These are phyloP conservation scores for Phytopythium boreale DNA, from an alignment of 352 stramenopile species.

Conservation along the genomic window DNA sequence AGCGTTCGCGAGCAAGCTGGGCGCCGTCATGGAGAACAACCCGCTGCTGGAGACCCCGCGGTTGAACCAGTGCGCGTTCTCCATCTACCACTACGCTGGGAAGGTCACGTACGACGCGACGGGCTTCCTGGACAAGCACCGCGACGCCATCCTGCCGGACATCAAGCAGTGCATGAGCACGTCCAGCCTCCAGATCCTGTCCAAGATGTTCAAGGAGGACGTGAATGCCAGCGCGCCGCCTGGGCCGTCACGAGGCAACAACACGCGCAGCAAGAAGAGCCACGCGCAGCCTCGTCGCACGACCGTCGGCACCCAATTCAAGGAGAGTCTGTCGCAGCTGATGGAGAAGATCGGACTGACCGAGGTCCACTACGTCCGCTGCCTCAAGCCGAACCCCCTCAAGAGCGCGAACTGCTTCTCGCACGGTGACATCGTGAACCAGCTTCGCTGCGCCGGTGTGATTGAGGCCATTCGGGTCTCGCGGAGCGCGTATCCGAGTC, in stretches of 20 bases:
- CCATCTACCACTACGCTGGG: conserved; percentile 83
- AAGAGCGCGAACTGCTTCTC: conserved; percentile 76
- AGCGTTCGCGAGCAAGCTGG: conserved; percentile 87
- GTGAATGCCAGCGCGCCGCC: conserved; percentile 21
- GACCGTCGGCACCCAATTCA: conserved; percentile 85
- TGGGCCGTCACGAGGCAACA: conserved; percentile 13
- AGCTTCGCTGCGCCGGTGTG: conserved; percentile 80
- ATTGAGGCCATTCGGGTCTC: conserved; percentile 87
- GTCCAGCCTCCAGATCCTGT: conserved; percentile 56
- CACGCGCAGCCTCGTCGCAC: conserved; percentile 62
- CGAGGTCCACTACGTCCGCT: conserved; percentile 86
- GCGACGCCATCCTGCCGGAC: conserved; percentile 77
- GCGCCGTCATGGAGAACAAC: conserved; percentile 88
- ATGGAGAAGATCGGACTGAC: conserved; percentile 88
- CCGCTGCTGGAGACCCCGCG: conserved; percentile 79
- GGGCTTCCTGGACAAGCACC: conserved; percentile 85
- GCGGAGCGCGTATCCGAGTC: conserved; percentile 81
- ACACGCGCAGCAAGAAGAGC: conserved; percentile 33
- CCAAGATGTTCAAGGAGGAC: conserved; percentile 68
- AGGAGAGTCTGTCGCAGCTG: conserved; percentile 73
- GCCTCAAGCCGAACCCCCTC: conserved; percentile 75
- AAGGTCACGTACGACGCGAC: conserved; percentile 84
- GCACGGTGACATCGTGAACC: conserved; percentile 74
- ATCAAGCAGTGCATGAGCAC: conserved; percentile 86
- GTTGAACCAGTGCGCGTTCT: conserved; percentile 81